Base-by-base conservation (phyloP, 495 filamentous ascomycete genomes). In the Aspergillus incahuasiensis region DNA sequence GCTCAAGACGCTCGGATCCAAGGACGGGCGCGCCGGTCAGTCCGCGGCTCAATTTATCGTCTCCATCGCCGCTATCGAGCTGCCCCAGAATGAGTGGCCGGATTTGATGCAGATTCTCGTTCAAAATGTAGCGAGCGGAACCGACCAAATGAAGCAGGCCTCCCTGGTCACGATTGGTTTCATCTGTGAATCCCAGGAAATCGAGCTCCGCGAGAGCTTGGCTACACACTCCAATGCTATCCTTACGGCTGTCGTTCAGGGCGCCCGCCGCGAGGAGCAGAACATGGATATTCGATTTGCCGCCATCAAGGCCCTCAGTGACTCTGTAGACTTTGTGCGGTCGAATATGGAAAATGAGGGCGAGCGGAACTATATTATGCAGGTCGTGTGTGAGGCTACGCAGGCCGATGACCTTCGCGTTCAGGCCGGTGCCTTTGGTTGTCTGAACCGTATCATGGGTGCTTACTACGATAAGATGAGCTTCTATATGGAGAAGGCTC, bases 401-500 rank as follows among this genome's bases (percentile, higher is more conserved):
- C 95, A 97, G 73, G 89, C 90, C 56, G 77, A 79, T 18, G 92
- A 98, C 72, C 80, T 80, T 52, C 84, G 91, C 63, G 92, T 97
- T 74, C 92, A 97, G 67, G 89, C 95, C 61, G 91, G 89, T 55
- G 90, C 95, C 13, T 98, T 95, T 66, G 94, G 92, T 53, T 98
- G 95, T 67, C 72, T 98, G 65, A 97, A 97, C 82, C 84, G 92
- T 64, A 96, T 98, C 69, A 98, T 98, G 94, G 88, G 80, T 55
- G 79, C 96, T 38, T 97, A 98, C 76, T 98, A 98, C 69, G 94
- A 97, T 64, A 92, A 96, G 77, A 98, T 98, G 94, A 83, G 91
- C 63, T 97, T 95, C 76, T 98, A 98, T 78, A 98, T 98, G 94
- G 95, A 98, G 82, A 97, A 97, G 82, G 94, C 94, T 43, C 79